A percentile compares a stretch with the other conserved stretches of the same genome.
phyloP scores from a whole-genome alignment of 2,329 filamentous ascomycete genomes.

The Incumbomyces delicatus region DNA sequence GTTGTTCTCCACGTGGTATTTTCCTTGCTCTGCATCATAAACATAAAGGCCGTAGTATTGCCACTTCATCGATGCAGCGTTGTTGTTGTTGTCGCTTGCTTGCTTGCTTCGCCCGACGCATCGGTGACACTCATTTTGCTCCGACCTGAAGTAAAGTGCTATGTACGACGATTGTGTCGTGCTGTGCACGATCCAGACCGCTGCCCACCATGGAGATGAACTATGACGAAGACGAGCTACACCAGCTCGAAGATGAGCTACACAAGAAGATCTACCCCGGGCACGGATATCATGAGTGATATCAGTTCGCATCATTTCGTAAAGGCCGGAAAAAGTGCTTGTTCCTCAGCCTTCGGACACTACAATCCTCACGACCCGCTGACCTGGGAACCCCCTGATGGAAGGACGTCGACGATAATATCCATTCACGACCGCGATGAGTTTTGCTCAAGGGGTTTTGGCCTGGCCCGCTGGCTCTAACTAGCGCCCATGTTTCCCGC shows the following conservation, averaged over 20 bases:
- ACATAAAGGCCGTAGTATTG: too few species aligned
- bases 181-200: too few species aligned
- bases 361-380: constrained; percentile 38
- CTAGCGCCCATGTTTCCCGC: constrained; percentile 51
- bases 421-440: constrained; percentile 35
- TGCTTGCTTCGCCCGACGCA: too few species aligned
- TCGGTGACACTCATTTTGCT: too few species aligned
- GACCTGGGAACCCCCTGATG: constrained; percentile 41
- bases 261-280: constrained; percentile 45
- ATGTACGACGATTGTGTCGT: too few species aligned
- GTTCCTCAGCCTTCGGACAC: constrained; percentile 43
- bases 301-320: constrained; percentile 55
- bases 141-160: too few species aligned
- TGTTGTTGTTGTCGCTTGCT: too few species aligned
- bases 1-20: too few species aligned
- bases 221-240: constrained; percentile 31
- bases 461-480: constrained; percentile 43
- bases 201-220: constrained; percentile 37
- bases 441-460: constrained; percentile 47
- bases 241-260: constrained; percentile 27
- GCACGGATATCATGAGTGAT: constrained; percentile 53
- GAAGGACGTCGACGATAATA: constrained; percentile 45
- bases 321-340: constrained; percentile 41
- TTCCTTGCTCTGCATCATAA: too few species aligned
- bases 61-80: too few species aligned